Evolutionary conservation across 768 basidiomycete species (phyloP), one percentile per base, ranked within the genome.

Genomic region (Rhodotorula kratochvilovae): DNA sequence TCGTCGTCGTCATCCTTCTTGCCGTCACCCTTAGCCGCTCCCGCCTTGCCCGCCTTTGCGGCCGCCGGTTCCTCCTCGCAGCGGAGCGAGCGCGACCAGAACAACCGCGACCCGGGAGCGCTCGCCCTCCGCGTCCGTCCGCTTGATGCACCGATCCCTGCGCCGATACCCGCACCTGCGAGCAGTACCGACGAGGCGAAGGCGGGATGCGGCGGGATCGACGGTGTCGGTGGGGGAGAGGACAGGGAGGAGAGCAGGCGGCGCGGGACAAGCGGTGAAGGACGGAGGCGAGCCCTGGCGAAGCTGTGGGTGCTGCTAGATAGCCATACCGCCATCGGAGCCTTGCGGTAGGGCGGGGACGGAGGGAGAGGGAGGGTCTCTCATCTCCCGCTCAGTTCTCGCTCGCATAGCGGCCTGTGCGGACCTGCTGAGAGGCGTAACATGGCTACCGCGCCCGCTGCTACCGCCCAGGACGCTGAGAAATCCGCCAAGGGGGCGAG

Each of bases 61-160:
- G 17, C 35, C 3, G 33, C 35, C 11, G 27, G 39, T 27, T 39
- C 27, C 27, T 69, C 68, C 15, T 69, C 62, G 56, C 56, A 50
- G 39, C 53, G n/a, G 35, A 68, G 56, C 15, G 54, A 27, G 36
- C 39, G 33, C 25, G 43, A 21, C 68, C 61, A 63, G 1, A 39
- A 36, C 21, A 2, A 53, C 6, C 56, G 35, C 42, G 56, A 39
- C 33, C 13, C 29, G 15, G 55, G 48, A 10, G 27, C 48, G 25
- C 12, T 4, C 6, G 13, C 10, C 58, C 12, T 10, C 27, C 27
- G 2, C 1, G 39, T 31, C 23, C 19, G 23, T 11, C 15, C 29
- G 7, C 23, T 2, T 6, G 3, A 1, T 0, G 31, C 46, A 0
- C 60, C 45, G 1, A 8, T 5, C 0, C 46, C 27, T 25, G 46